These are phyloP conservation scores for Alectoria sarmentosa DNA, from an alignment of 495 filamentous ascomycete genomes.

Conservation along the genomic window DNA sequence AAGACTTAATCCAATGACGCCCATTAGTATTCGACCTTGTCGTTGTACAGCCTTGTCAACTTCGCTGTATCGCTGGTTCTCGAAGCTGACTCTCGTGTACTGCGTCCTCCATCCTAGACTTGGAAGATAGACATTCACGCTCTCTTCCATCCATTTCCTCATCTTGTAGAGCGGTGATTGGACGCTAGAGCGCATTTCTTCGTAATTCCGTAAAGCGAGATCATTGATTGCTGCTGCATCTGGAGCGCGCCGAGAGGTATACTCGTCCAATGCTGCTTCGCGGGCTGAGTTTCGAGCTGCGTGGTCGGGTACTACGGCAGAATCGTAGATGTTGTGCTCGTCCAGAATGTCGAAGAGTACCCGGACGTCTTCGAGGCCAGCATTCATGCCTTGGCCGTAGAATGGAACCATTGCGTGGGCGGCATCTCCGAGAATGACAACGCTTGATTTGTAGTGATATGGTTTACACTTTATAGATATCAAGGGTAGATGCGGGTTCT, in stretches of 20 bases:
- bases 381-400: conserved; percentile 85
- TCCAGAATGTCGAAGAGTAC: conserved; percentile 71
- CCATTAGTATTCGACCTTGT: conserved; percentile 58
- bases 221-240: conserved; percentile 91
- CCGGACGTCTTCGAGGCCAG: conserved; percentile 77
- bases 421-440: conserved; percentile 84
- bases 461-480: conserved; percentile 89
- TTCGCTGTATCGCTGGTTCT: conserved; percentile 83
- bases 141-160: conserved; percentile 81
- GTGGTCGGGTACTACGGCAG: neutral
- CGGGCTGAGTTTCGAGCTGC: neutral
- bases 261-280: conserved; percentile 49
- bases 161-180: conserved; percentile 64
- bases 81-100: conserved; percentile 89
- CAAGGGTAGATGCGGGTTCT: conserved; percentile 82
- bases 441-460: conserved; percentile 71
- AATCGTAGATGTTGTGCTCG: conserved; percentile 45
- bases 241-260: conserved; percentile 59
- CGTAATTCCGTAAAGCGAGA: conserved; percentile 82
- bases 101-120: conserved; percentile 79
- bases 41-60: conserved; percentile 58
- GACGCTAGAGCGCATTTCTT: conserved; percentile 85
- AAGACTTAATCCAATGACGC: conserved; percentile 27
- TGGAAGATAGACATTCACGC: conserved; percentile 67
- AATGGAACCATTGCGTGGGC: conserved; percentile 98